A percentile compares a stretch with the other conserved stretches of the same genome.
Evolutionary conservation across 2,329 filamentous ascomycete species (phyloP).

Genomic region (Mycosphaerella sp.): DNA sequence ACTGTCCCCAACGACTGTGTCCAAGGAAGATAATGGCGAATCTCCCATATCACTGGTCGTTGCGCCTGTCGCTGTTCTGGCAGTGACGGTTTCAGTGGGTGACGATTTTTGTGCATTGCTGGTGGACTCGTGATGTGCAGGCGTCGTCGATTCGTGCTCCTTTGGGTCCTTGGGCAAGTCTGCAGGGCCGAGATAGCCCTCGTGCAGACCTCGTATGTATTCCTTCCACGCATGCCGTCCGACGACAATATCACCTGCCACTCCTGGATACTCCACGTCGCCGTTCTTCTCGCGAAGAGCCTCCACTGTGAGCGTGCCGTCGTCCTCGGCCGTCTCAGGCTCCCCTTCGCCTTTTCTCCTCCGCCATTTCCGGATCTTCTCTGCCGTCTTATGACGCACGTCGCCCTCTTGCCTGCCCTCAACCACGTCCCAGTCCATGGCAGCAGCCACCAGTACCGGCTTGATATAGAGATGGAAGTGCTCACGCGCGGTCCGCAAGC

Average conservation of each 20-base stretch:
- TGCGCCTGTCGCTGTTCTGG: conserved; percentile 20
- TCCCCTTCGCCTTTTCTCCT: conserved; percentile 52
- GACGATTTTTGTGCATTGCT: conserved; percentile 1
- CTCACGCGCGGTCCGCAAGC: conserved; percentile 75
- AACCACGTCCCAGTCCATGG: conserved; percentile 92
- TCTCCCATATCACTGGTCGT: conserved; percentile 5
- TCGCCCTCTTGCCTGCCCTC: conserved; percentile 92
- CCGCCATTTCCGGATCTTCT: conserved; percentile 66
- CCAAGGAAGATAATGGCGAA: conserved; percentile 11
- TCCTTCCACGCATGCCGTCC: conserved; percentile 96
- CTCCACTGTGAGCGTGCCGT: conserved; percentile 53
- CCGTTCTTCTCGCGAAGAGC: conserved; percentile 59
- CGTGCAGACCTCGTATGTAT: conserved; percentile 85
- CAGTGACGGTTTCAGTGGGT: conserved; percentile 28
- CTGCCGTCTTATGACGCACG: conserved; percentile 76
- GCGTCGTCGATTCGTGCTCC: conserved; percentile 18
- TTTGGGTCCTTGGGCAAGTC: conserved; percentile 47
- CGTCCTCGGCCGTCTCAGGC: conserved; percentile 41
- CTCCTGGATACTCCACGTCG: conserved; percentile 64
- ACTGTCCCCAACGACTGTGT: conserved; percentile 5
- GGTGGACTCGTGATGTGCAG: conserved; percentile 9
- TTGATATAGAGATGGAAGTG: conserved; percentile 97
- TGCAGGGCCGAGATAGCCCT: conserved; percentile 90
- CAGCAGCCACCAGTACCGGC: conserved; percentile 80
- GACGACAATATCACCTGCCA: conserved; percentile 78